Evolutionary conservation across 169 alveolate genomes (phyloP).

Genomic region (Plasmodium chabaudi): DNA sequence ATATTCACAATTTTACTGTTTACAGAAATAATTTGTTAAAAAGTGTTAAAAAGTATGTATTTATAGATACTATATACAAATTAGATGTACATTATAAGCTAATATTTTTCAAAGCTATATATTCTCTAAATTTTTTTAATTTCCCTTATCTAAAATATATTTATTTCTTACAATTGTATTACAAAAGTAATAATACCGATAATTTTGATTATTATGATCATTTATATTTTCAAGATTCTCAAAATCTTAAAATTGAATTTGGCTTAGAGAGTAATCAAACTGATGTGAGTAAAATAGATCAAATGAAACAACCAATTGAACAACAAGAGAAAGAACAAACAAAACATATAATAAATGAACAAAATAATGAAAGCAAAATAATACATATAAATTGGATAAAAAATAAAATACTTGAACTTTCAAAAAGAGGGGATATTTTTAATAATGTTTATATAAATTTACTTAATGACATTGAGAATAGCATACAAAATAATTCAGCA

Average conservation of each 20-base stretch:
- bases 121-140: slow-evolving; percentile 60
- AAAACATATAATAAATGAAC: background rate
- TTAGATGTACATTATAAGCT: slow-evolving; percentile 46
- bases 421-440: slow-evolving; percentile 54
- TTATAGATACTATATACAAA: slow-evolving; percentile 43
- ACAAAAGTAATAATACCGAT: slow-evolving; percentile 9
- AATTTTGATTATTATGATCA: slow-evolving; percentile 29
- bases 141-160: slow-evolving; percentile 39
- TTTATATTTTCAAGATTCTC: slow-evolving; percentile 34
- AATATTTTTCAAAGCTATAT: slow-evolving; percentile 62
- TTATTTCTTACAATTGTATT: slow-evolving; percentile 18
- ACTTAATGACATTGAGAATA: slow-evolving; percentile 40
- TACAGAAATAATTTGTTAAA: slow-evolving; percentile 56
- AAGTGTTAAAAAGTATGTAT: slow-evolving; percentile 56
- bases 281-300: background rate
- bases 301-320: background rate
- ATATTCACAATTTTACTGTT: slow-evolving; percentile 25
- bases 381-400: slow-evolving; percentile 1
- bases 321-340: background rate
- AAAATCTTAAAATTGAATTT: slow-evolving; percentile 10
- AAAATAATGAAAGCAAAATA: slow-evolving; percentile 1
- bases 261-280: background rate
- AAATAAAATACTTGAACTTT: slow-evolving; percentile 26
- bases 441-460: slow-evolving; percentile 66
- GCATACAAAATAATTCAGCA: slow-evolving; percentile 51